Evolutionary conservation across 768 basidiomycete species (phyloP).

Genomic region (Boletus sp.): DNA sequence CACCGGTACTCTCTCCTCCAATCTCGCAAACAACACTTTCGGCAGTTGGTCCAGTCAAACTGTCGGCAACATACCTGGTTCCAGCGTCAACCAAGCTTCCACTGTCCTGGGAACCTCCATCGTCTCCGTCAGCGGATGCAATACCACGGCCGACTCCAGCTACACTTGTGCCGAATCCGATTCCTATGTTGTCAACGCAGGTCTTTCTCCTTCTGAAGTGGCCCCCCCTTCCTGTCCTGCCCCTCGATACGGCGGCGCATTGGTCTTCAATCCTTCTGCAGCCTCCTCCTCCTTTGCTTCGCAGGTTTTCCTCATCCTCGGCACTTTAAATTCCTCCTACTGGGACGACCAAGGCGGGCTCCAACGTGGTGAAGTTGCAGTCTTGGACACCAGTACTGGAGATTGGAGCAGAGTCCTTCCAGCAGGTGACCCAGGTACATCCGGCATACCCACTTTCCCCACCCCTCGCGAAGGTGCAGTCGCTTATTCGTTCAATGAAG

Average conservation of each 20-base stretch:
- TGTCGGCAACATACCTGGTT: constrained; percentile 33
- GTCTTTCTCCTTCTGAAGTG: constrained; percentile 30
- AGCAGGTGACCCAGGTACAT: constrained; percentile 61
- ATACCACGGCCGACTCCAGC: constrained; percentile 36
- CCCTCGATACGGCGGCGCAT: constrained; percentile 56
- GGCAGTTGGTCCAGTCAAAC: constrained; percentile 60
- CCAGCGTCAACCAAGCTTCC: constrained; percentile 49
- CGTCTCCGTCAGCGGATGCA: constrained; percentile 62
- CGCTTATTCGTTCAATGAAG: constrained; percentile 49
- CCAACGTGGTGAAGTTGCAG: constrained; percentile 67
- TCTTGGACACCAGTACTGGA: constrained; percentile 58
- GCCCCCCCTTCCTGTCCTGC: constrained; percentile 55
- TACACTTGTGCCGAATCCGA: constrained; percentile 56
- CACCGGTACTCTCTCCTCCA: constrained; percentile 69
- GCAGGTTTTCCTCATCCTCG: constrained; percentile 69
- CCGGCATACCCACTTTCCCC: constrained; percentile 50
- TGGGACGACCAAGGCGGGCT: constrained; percentile 68
- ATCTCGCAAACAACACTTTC: constrained; percentile 46
- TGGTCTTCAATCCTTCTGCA: constrained; percentile 52
- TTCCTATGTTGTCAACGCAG: constrained; percentile 48
- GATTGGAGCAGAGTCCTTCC: constrained; percentile 73
- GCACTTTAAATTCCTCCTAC: constrained; percentile 56
- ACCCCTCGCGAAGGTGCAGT: constrained; percentile 69
- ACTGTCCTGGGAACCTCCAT: constrained; percentile 52
- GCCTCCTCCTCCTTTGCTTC: constrained; percentile 51